phyloP scores from a whole-genome alignment of 169 alveolate species.

The Eimeria maxima region DNA sequence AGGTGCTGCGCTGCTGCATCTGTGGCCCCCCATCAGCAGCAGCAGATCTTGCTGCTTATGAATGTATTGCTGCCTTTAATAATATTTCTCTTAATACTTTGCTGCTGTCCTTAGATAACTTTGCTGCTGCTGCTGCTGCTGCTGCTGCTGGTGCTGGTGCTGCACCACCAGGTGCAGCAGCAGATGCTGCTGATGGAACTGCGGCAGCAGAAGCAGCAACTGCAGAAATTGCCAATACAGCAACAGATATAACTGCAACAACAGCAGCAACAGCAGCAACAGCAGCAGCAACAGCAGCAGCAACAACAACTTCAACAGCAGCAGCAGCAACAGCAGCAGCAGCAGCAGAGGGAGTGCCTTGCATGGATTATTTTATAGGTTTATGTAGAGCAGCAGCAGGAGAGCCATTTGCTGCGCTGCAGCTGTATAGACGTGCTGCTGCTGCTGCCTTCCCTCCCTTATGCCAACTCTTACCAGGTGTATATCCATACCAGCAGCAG shows the following conservation, averaged over 20 bases:
- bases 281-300: conserved; percentile 36
- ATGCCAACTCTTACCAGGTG: neutral
- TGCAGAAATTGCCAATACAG: neutral
- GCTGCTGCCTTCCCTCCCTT: neutral
- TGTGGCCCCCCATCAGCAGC: conserved; percentile 63
- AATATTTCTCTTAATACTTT: neutral
- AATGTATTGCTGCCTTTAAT: conserved; percentile 7
- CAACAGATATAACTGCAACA: neutral
- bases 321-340: conserved; percentile 54
- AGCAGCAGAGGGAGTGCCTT: too few species aligned
- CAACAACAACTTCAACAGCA: conserved; percentile 31
- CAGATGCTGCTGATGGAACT: neutral
- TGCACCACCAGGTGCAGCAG: conserved; percentile 31
- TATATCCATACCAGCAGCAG: conserved; percentile 7
- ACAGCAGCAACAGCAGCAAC: conserved; percentile 40
- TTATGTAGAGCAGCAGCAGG: neutral
- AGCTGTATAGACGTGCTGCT: neutral
- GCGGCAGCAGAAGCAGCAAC: conserved; percentile 46
- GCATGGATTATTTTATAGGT: neutral
- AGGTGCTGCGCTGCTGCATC: conserved; percentile 20
- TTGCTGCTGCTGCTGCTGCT: neutral
- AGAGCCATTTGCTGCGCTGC: conserved; percentile 33
- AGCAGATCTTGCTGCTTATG: conserved; percentile 27
- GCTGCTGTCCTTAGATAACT: neutral
- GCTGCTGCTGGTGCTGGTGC: neutral